These are phyloP conservation scores for Bryopsis sp. DNA, from an alignment of 139 green algal species.

Conservation along the genomic window DNA sequence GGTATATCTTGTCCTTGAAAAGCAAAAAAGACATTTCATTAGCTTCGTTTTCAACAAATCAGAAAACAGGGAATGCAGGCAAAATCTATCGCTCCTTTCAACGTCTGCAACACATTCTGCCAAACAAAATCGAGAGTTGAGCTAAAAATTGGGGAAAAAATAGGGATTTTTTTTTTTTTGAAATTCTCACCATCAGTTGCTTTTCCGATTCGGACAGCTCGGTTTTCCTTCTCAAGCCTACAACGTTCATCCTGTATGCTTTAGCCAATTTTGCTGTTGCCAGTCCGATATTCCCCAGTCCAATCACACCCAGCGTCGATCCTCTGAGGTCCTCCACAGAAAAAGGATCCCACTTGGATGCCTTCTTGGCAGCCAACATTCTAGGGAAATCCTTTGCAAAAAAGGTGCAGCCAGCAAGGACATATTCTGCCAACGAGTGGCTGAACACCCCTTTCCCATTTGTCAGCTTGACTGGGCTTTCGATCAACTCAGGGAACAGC, in stretches of 20 bases:
- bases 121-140: neutral
- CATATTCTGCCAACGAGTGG: conserved; percentile 68
- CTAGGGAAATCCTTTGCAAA: conserved; percentile 69
- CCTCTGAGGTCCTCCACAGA: conserved; percentile 63
- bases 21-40: neutral
- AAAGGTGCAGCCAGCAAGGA: conserved; percentile 54
- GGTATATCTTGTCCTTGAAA: conserved; percentile 44
- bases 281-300: conserved; percentile 59
- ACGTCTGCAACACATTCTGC: neutral
- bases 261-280: conserved; percentile 32
- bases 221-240: conserved; percentile 46
- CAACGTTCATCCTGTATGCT: conserved; percentile 61
- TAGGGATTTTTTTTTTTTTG: no score
- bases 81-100: neutral
- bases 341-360: conserved; percentile 37
- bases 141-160: neutral
- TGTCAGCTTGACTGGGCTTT: conserved; percentile 45
- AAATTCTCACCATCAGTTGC: conserved; percentile 34
- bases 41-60: conserved; percentile 5
- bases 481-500: conserved; percentile 51
- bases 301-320: conserved; percentile 65
- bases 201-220: conserved; percentile 47
- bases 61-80: neutral
- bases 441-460: conserved; percentile 75
- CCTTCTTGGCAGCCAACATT: conserved; percentile 31